Evolutionary conservation across 345 rosid species (phyloP), one percentile per base, ranked within the genome.

Genomic region (Lenwebbia sp.): DNA sequence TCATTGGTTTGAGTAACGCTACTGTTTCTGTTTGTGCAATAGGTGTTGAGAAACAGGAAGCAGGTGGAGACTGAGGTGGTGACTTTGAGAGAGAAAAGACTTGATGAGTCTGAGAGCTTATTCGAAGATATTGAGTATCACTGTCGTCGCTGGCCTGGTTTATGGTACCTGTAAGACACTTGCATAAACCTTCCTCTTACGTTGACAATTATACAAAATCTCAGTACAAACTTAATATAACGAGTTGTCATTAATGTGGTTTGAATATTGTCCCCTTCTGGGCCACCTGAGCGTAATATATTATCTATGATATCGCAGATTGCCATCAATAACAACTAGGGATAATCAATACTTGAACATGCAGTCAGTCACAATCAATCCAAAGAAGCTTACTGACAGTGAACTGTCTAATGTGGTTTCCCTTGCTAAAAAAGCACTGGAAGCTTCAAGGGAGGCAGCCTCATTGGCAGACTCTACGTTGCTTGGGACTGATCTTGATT

Each of bases 361-460:
- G 89, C 90, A 88, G 85, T 86, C 91, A 75, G 78, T 85, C 55
- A 57, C 85, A 82, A 85, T 83, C 19, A 76, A 89, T 86, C 74
- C 88, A 4, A 82, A 88, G 62, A 83, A 88, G 84, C 83, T 85
- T 83, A 15, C 60, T 54, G 86, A 87, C 83, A 84, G 89, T 23
- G 94, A 95, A 74, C 83, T 88, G 65, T 84, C 83, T 86, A 85
- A 92, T 86, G 93, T 70, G 41, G 85, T 94, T 88, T 86, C 93
- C 70, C 84, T 95, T 54, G 99, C 99, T 83, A 92, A 91, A 84
- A 90, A 90, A 89, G 98, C 98, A 86, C 91, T 96, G 89, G 93
- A 90, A 85, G 96, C 95, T 83, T 94, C 98, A 12, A 94, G 92
- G 92, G 92, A 92, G 88, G 96, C 95, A 70, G 94, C 91, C 54